phyloP scores from a whole-genome alignment of 2,329 filamentous ascomycete genomes.

The Penicillium sp. region DNA sequence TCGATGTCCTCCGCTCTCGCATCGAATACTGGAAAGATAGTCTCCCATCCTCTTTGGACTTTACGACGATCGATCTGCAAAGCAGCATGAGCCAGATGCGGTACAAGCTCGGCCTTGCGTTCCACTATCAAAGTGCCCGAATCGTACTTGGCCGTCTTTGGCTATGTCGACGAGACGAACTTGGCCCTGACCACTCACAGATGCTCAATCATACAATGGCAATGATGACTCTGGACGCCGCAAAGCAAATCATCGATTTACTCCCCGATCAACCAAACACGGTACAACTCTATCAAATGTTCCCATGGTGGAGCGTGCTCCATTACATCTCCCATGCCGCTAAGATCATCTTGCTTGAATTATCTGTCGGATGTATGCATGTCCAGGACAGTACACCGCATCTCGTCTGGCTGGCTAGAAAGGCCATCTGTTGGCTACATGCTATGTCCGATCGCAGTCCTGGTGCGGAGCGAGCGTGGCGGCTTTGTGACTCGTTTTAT shows the following conservation, averaged over 20 bases:
- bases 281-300: slow-evolving; percentile 2
- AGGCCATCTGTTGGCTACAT: slow-evolving; percentile 1
- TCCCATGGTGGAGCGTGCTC: slow-evolving; percentile 5
- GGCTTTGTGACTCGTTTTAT: slow-evolving; percentile 2
- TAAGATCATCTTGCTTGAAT: slow-evolving; percentile 1
- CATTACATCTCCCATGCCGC: slow-evolving; percentile 4
- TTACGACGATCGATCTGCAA: neutral
- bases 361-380: slow-evolving; percentile 1
- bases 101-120: slow-evolving; percentile 1
- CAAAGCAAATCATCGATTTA: slow-evolving; percentile 5
- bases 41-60: slow-evolving; percentile 3
- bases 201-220: neutral
- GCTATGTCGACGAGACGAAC: neutral
- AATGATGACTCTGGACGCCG: slow-evolving; percentile 1
- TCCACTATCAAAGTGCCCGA: slow-evolving; percentile 5
- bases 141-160: slow-evolving; percentile 4
- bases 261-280: slow-evolving; percentile 1
- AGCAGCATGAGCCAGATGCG: neutral
- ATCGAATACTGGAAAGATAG: slow-evolving; percentile 2
- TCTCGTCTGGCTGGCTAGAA: neutral
- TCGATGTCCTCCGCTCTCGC: slow-evolving; percentile 1
- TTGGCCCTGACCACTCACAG: neutral
- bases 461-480: slow-evolving; percentile 3
- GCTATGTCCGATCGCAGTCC: neutral
- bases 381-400: neutral